Evolutionary conservation across 768 basidiomycete genomes (phyloP), one percentile per base, ranked within the genome.

Genomic region (Kwoniella heveanensis): DNA sequence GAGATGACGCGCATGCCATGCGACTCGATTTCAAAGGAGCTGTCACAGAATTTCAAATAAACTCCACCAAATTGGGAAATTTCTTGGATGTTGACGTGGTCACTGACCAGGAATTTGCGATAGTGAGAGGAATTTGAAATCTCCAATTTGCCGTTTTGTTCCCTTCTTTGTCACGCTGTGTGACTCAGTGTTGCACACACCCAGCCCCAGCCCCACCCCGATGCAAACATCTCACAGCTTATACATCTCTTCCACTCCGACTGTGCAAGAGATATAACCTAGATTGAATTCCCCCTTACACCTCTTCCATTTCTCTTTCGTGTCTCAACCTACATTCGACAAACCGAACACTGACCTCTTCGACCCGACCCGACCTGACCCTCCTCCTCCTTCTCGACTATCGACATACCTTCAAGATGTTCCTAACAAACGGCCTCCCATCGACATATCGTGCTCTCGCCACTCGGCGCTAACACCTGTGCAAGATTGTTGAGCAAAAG

Each of bases 361-460:
- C 32, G 32, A 32, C 32, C 36, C 58, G 25, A 51, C 48, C 26
- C 7, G 1, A 21, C 13, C 26, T 37, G 27, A 36, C 57, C 25
- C n/a, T n/a, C n/a, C n/a, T n/a, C n/a, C n/a, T n/a, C n/a, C n/a
- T n/a, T 29, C 44, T 48, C 56, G 30, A 15, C 29, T 25, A 30
- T 32, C 60, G 36, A 48, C 30, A 46, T n/a, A 48, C 50, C n/a
- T 26, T 59, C 57, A 58, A 58, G 46, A 58, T 58, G 57, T 24
- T 47, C 13, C 13, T 13, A 13, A 36, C 32, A 36, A 7, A 36
- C 32, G 32, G 32, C 13, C 6, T 13, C 32, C 6, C 32, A 7
- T 13, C n/a, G n/a, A n/a, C 32, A 36, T 36, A 6, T 36, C 32
- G 6, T 44, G 39, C 4, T 44, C 39, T 62, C 60, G 29, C 21